Base-by-base conservation (phyloP, 495 filamentous ascomycete genomes). In the Penicillium ochrochloron region DNA sequence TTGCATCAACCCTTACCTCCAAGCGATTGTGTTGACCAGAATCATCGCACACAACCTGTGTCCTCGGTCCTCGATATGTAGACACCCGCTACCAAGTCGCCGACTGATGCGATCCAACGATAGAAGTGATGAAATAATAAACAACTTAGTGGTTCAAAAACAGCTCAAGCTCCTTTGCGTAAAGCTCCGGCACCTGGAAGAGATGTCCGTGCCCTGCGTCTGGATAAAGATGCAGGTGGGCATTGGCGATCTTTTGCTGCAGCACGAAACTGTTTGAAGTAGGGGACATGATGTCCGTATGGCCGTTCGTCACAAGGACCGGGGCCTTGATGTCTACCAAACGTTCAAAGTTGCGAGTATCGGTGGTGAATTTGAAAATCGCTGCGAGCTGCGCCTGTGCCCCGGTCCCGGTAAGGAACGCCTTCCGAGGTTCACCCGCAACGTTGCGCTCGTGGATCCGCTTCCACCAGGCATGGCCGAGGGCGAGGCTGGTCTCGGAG, bases 111-210 rank as follows among this genome's bases (percentile, higher is more conserved):
- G 19, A 51, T 51, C 19, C 21, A 51, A 27, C 19, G 23, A 51
- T 51, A 27, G 19, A 51, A 27, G 48, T 51, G 48, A 51, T 51
- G 21, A 6, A 29, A 27, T 51, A 51, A 27, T 51, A 3, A 51
- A 51, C n/a, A 51, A 57, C 54, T 57, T 31, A 57, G 29, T 57
- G 39, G 19, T 37, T 57, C 54, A 57, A 39, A 21, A 57, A 57
- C 29, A 57, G 25, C 54, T 57, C 54, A 57, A 57, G 54, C 27
- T 57, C 31, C 54, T 57, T 34, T 57, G 54, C 54, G 54, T 57
- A 57, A 19, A 37, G 33, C 29, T 57, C 54, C 19, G 54, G 54
- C 54, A n/a, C 54, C 54, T 57, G 54, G 54, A 57, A 57, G 34
- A 57, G 54, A 57, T 57, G 54, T 25, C 54, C 54, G 35, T 57